Evolutionary conservation across 768 basidiomycete species (phyloP).

Genomic region (Punctularia strigosozonata): DNA sequence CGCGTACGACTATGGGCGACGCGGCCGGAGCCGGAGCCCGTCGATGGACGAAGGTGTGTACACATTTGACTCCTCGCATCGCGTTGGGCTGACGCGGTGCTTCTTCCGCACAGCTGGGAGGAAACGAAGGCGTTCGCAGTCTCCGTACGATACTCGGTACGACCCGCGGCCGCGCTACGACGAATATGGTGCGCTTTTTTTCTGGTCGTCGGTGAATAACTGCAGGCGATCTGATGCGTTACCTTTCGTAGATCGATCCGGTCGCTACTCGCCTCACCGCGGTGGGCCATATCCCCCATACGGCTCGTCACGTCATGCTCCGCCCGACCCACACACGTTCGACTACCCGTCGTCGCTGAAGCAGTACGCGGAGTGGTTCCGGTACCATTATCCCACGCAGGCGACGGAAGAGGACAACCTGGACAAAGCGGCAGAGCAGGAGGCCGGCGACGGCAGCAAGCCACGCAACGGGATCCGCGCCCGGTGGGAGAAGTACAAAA

Average conservation of each 20-base stretch:
- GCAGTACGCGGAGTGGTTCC: constrained; percentile 84
- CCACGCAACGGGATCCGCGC: constrained; percentile 75
- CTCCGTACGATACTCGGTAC: constrained; percentile 74
- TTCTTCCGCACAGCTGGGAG: constrained; percentile 33
- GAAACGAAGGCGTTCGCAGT: constrained; percentile 70
- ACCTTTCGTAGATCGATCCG: constrained; percentile 46
- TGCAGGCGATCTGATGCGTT: constrained; percentile 9
- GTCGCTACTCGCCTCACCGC: constrained; percentile 56
- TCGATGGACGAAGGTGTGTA: constrained; percentile 50
- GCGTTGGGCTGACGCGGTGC: constrained; percentile 5
- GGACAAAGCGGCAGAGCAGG: constrained; percentile 76
- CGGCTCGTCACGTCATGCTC: constrained; percentile 38
- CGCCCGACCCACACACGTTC: constrained; percentile 70
- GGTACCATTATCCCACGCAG: constrained; percentile 61
- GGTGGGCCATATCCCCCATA: constrained; percentile 35
- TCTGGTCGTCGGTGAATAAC: neutral
- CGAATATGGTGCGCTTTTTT: constrained; percentile 52
- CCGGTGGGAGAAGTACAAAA: constrained; percentile 91
- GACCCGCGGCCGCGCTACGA: constrained; percentile 80
- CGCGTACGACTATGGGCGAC: constrained; percentile 54
- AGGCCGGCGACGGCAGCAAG: constrained; percentile 72
- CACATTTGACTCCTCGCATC: neutral
- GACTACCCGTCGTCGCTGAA: constrained; percentile 75
- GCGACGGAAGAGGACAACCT: constrained; percentile 74
- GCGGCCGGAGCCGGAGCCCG: constrained; percentile 72